Evolutionary conservation across 140 eudicot species (phyloP), one percentile per base, ranked within the genome.

Genomic region (Stevia rebaudiana): DNA sequence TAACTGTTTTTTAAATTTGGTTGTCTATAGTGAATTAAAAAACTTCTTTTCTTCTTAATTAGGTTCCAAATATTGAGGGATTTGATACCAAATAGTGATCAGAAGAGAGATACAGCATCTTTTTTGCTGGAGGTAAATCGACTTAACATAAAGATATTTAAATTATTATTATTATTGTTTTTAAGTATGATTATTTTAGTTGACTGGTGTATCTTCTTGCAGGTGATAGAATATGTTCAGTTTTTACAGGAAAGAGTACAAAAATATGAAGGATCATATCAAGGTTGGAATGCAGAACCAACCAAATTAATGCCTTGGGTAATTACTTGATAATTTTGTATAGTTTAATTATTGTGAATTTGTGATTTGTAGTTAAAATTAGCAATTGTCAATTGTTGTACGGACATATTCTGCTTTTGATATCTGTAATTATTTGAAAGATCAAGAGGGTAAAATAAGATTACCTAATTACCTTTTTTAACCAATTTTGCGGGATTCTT

Each of bases 251-350:
- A 91, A 61, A 87, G 84, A 69, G 88, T 91, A 56, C 91, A 84
- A 42, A 87, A 91, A 61, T 81, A 84, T 28, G 98, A 91, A 60
- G 98, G 98, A 47, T 80, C 95, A 21, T 87, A 79, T 68, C 95
- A 80, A 75, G 86, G 86, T 60, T 91, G 90, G 94, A 77, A 80
- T 40, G 68, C 88, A 55, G 98, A 91, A 74, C 86, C 98, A 66
- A 76, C 98, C 63, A 91, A 91, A 77, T 72, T 91, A 75, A 87
- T 87, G 95, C 98, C 98, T 5, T 91, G 98, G 98, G 98, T 91
- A 84, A 74, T 51, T 10, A 16, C 55, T 56, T 44, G 9, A 33
- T 24, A 22, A 58, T 22, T 8, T 39, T 0, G 21, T 42, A 71
- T 22, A 48, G 1, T 16, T 22, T 53, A 28, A 17, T 49, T 47